Percentiles rank a stretch among this genome's conserved stretches.
Conservation (phyloP, 2,329 filamentous ascomycete species). For the Pseudocercospora crystallina region DNA sequence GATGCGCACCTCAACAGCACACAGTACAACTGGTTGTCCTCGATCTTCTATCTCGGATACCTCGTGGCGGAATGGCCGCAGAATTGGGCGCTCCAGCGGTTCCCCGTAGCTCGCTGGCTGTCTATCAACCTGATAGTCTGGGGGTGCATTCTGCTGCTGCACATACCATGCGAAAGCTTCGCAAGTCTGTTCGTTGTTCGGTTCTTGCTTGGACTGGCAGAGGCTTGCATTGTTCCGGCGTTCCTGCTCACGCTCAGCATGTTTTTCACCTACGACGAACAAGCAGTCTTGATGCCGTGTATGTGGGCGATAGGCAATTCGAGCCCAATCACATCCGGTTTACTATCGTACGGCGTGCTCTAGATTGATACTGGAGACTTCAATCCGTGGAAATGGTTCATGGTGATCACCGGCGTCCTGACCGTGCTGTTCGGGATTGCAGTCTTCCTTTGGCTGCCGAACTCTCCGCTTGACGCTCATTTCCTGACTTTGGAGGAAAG, state of each 20-base stretch:
- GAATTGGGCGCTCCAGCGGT: slow-evolving; percentile 27
- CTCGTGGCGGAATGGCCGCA: slow-evolving; percentile 28
- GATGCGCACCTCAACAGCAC: slow-evolving; percentile 27
- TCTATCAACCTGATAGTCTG: slow-evolving; percentile 18
- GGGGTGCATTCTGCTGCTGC: slow-evolving; percentile 35
- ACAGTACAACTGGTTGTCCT: slow-evolving; percentile 33
- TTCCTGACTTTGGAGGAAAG: slow-evolving; percentile 37
- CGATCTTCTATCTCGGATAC: slow-evolving; percentile 27
- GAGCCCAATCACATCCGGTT: slow-evolving; percentile 18
- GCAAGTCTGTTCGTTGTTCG: slow-evolving; percentile 31
- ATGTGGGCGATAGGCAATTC: slow-evolving; percentile 24
- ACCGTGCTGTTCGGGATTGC: slow-evolving; percentile 20
- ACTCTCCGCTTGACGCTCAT: slow-evolving; percentile 34
- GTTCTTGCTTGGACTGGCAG: slow-evolving; percentile 31
- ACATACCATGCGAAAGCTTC: slow-evolving; percentile 23
- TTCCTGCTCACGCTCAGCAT: slow-evolving; percentile 18
- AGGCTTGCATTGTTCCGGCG: slow-evolving; percentile 22
- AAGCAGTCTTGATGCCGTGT: slow-evolving; percentile 19
- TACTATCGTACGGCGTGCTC: slow-evolving; percentile 20
- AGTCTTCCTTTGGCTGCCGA: slow-evolving; percentile 37
- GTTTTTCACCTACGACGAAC: slow-evolving; percentile 21
- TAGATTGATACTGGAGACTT: slow-evolving; percentile 19
- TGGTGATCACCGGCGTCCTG: slow-evolving; percentile 18
- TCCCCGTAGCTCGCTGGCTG: slow-evolving; percentile 20
- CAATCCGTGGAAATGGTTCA: slow-evolving; percentile 22